Percentiles rank a stretch among this genome's conserved stretches.
Conservation (phyloP, 2,329 filamentous ascomycete species). For the Tolypocladium guangdongense region DNA sequence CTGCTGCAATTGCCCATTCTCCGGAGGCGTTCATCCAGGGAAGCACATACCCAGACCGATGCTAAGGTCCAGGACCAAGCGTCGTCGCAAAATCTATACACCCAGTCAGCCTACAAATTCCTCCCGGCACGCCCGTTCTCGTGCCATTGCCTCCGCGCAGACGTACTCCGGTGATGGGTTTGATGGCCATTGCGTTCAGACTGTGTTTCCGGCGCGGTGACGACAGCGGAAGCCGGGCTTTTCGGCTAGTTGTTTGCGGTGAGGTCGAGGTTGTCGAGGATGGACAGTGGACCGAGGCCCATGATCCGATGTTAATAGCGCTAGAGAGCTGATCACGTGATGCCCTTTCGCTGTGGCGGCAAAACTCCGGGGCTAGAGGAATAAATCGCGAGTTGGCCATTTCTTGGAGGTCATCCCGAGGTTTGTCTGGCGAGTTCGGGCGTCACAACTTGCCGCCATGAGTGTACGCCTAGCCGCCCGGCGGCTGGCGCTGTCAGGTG, state of each 20-base stretch:
- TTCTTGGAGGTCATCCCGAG: neutral
- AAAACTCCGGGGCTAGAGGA: conserved; percentile 16
- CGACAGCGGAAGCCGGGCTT: conserved; percentile 9
- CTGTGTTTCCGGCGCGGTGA: conserved; percentile 11
- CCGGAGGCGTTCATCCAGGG: conserved; percentile 5
- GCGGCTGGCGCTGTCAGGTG: conserved; percentile 52
- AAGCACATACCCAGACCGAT: conserved; percentile 43
- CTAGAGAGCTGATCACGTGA: conserved; percentile 14
- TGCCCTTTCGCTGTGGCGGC: conserved; percentile 5
- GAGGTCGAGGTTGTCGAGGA: conserved; percentile 7
- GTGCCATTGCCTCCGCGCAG: conserved; percentile 17
- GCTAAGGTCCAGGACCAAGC: conserved; percentile 44
- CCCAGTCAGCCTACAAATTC: conserved; percentile 21
- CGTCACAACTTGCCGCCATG: conserved; percentile 33
- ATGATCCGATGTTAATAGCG: conserved; percentile 25
- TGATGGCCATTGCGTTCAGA: conserved; percentile 38
- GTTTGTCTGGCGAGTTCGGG: neutral
- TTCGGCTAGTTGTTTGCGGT: conserved; percentile 11
- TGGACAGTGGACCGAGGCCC: conserved; percentile 6
- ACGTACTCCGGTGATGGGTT: conserved; percentile 51
- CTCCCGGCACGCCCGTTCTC: neutral
- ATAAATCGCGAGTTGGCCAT: too few relatives aligned
- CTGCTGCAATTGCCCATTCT: conserved; percentile 8
- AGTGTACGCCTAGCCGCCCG: conserved; percentile 52
- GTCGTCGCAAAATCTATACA: conserved; percentile 47